These are phyloP conservation scores for Monosporascus sp. DNA, from an alignment of 2,329 filamentous ascomycete species.

Conservation along the genomic window DNA sequence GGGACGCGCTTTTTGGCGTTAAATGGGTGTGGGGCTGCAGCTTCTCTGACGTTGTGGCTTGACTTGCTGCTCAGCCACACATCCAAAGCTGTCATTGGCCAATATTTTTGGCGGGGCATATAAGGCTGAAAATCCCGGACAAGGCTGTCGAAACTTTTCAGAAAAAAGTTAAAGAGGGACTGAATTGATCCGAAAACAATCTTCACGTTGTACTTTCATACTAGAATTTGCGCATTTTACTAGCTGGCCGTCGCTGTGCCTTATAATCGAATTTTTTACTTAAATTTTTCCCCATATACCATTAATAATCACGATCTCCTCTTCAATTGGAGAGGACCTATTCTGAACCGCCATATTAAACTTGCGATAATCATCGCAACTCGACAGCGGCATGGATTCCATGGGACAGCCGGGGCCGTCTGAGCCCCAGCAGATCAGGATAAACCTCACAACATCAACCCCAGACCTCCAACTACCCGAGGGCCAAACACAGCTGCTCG, in stretches of 20 bases:
- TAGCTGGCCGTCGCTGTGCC: no score
- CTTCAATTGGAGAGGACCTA: no score
- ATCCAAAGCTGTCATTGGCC: not conserved
- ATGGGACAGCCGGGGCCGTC: constrained; percentile 20
- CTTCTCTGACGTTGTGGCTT: not conserved
- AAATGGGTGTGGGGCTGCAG: constrained; percentile 23
- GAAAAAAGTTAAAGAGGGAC: not conserved
- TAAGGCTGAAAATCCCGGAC: not conserved
- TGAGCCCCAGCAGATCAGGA: constrained; percentile 51
- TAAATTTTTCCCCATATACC: no score
- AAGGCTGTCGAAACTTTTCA: constrained; percentile 1
- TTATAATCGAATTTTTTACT: no score
- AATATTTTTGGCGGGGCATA: not conserved
- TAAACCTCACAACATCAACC: constrained; percentile 62
- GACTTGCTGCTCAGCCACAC: not conserved
- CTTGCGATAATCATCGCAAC: not conserved
- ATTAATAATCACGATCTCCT: no score
- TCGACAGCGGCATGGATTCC: constrained; percentile 16
- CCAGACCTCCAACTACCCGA: constrained; percentile 59
- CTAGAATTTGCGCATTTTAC: no score
- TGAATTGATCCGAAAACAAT: not conserved
- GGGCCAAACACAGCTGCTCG: constrained; percentile 56
- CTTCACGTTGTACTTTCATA: no score
- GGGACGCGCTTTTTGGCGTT: constrained; percentile 32
- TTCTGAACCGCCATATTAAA: not conserved